A percentile compares a stretch with the other conserved stretches of the same genome.
phyloP scores from a whole-genome alignment of 352 stramenopile genomes.

The Phytophthora ohioensis region DNA sequence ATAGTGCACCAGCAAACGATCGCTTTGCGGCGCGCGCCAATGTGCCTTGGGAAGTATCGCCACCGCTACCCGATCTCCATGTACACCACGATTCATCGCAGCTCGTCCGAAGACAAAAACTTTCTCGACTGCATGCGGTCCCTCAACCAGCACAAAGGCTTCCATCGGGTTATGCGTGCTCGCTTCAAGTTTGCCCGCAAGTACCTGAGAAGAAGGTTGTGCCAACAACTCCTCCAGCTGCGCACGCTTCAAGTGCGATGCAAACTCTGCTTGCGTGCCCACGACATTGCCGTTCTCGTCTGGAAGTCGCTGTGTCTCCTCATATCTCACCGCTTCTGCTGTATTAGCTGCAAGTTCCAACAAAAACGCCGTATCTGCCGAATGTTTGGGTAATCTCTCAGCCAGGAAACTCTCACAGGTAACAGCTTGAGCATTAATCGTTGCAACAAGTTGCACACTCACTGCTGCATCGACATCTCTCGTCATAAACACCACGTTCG shows the following conservation, averaged over 20 bases:
- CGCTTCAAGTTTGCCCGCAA: constrained; percentile 72
- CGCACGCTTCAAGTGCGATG: constrained; percentile 49
- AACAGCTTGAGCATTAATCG: constrained; percentile 57
- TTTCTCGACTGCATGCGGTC: constrained; percentile 51
- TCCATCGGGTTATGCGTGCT: constrained; percentile 80
- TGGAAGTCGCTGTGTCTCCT: constrained; percentile 42
- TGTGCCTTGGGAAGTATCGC: constrained; percentile 86
- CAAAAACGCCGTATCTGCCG: constrained; percentile 49
- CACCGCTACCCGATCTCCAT: constrained; percentile 97
- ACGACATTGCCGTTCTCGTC: constrained; percentile 38
- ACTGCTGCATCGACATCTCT: constrained; percentile 55
- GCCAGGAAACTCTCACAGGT: constrained; percentile 68
- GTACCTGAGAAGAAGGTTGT: constrained; percentile 32
- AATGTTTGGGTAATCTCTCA: constrained; percentile 45
- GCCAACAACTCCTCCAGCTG: constrained; percentile 53
- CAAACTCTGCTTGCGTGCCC: constrained; percentile 51
- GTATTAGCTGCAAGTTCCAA: constrained; percentile 70
- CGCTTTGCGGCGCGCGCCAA: constrained; percentile 79
- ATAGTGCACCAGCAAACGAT: constrained; percentile 80
- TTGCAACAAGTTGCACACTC: constrained; percentile 44
- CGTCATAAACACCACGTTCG: constrained; percentile 68
- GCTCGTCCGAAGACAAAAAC: constrained; percentile 81
- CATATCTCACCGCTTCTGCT: constrained; percentile 61
- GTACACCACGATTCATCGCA: constrained; percentile 97
- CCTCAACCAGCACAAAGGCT: constrained; percentile 70